These are phyloP conservation scores for Diplogelasinospora grovesii DNA, from an alignment of 495 filamentous ascomycete species.

Conservation along the genomic window DNA sequence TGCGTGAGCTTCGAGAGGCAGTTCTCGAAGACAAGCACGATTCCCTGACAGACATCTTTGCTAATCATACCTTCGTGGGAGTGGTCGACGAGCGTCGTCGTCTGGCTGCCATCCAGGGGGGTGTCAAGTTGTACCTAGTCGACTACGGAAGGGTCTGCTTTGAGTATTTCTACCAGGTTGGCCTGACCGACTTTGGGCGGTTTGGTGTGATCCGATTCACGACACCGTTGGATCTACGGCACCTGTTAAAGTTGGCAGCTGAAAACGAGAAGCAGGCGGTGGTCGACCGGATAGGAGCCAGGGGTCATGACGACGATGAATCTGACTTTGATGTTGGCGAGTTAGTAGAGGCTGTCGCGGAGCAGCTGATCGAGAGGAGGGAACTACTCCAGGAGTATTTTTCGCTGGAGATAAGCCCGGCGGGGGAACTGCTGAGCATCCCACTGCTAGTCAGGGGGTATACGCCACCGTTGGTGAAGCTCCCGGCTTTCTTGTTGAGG, in stretches of 20 bases:
- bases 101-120: slow-evolving; percentile 85
- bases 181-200: slow-evolving; percentile 93
- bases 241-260: slow-evolving; percentile 67
- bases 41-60: slow-evolving; percentile 81
- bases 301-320: slow-evolving; percentile 26
- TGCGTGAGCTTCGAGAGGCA: slow-evolving; percentile 72
- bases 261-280: slow-evolving; percentile 51
- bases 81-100: slow-evolving; percentile 82
- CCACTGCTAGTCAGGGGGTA: slow-evolving; percentile 88
- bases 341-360: slow-evolving; percentile 54
- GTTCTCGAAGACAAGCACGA: slow-evolving; percentile 86
- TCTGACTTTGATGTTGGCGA: slow-evolving; percentile 58
- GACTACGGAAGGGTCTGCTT: slow-evolving; percentile 86
- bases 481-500: slow-evolving; percentile 81
- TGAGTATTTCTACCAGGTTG: slow-evolving; percentile 96
- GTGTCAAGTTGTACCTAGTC: slow-evolving; percentile 86
- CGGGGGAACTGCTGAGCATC: slow-evolving; percentile 70
- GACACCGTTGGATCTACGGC: slow-evolving; percentile 62
- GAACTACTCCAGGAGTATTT: slow-evolving; percentile 95
- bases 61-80: slow-evolving; percentile 88
- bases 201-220: slow-evolving; percentile 80
- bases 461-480: slow-evolving; percentile 72
- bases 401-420: slow-evolving; percentile 68
- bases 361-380: slow-evolving; percentile 60
- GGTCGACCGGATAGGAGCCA: slow-evolving; percentile 9